Base-by-base conservation (phyloP, 352 stramenopile genomes). In the Globisporangium nagaii region DNA sequence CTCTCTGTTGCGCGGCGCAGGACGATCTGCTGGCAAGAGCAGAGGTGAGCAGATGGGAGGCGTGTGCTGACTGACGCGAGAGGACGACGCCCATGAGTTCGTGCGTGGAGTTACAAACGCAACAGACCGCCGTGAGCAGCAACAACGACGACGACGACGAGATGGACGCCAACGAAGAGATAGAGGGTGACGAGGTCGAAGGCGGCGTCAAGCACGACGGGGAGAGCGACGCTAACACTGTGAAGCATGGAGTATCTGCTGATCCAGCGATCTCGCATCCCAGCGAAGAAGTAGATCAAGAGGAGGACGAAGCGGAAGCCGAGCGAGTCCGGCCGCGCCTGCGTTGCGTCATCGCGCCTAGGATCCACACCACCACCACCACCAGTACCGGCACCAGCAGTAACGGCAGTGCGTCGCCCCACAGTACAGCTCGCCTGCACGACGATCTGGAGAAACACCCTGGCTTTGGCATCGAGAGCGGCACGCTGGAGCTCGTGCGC, bases 1-100 rank as follows among this genome's bases (percentile, higher is more conserved):
- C n/a, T n/a, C n/a, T 79, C 58, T 87, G 75, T 55, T 84, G 68
- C 1, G 83, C 83, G 47, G 1, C 73, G 75, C 6, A 75, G 55
- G 37, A 88, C 47, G 41, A 85, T 55, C 5, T 70, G 68, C 39
- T 73, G 49, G 12, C 79, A 41, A n/a, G 35, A 40, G 15, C 35
- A 40, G 35, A 40, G 17, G 35, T 7, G 35, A 8, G 35, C 3
- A 9, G 35, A 15, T 41, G 35, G 35, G 37, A 43, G 37, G 20
- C 22, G 25, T 22, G 17, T 35, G 25, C 9, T 24, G 42, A 15
- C 17, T 34, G n/a, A 32, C 25, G n/a, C n/a, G n/a, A n/a, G n/a
- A n/a, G n/a, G n/a, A 41, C 13, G 35, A 41, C 6, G 20, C 25
- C 15, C 25, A 49, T 49, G 42, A 49, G 25, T 35, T 35, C 25